A percentile compares a stretch with the other conserved stretches of the same genome.
Evolutionary conservation across 441 rosid genomes (phyloP).

Genomic region (Corymbia citriodora): DNA sequence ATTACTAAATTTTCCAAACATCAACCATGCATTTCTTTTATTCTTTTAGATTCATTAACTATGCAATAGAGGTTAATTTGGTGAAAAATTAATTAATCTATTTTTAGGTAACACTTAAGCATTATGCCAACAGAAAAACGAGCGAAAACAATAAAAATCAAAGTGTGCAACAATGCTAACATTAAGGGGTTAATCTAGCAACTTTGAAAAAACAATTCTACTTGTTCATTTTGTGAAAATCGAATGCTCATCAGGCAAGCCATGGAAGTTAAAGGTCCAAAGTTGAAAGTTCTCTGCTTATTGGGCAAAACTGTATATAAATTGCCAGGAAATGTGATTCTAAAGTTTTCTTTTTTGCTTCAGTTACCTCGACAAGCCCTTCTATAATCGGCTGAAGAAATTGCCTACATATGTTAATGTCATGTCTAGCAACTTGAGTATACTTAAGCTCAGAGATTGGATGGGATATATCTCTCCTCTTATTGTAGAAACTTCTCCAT

Average conservation of each 20-base stretch:
- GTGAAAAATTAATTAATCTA: too few relatives aligned
- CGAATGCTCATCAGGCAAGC: too few relatives aligned
- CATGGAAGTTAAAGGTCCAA: slow-evolving; percentile 51
- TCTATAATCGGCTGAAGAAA: background rate
- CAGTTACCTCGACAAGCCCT: background rate
- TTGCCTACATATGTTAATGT: too few relatives aligned
- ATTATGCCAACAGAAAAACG: too few relatives aligned
- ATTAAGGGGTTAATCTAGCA: background rate
- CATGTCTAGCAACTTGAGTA: too few relatives aligned
- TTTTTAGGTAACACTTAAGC: too few relatives aligned
- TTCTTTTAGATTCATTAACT: too few relatives aligned
- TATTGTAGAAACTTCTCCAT: background rate
- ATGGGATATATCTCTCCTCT: background rate
- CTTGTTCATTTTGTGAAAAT: background rate
- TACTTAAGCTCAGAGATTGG: too few relatives aligned
- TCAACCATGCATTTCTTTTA: too few relatives aligned
- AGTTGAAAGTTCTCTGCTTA: slow-evolving; percentile 69
- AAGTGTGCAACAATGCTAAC: too few relatives aligned
- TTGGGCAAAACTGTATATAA: slow-evolving; percentile 70
- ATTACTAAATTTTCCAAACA: background rate
- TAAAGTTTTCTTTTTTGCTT: background rate
- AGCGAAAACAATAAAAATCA: too few relatives aligned
- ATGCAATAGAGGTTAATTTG: too few relatives aligned
- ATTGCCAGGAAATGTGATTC: background rate
- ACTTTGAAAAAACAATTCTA: background rate